Percentiles rank a stretch among this genome's conserved stretches.
Conservation (phyloP, 163 green algal species). For the Chloroidium sp. region DNA sequence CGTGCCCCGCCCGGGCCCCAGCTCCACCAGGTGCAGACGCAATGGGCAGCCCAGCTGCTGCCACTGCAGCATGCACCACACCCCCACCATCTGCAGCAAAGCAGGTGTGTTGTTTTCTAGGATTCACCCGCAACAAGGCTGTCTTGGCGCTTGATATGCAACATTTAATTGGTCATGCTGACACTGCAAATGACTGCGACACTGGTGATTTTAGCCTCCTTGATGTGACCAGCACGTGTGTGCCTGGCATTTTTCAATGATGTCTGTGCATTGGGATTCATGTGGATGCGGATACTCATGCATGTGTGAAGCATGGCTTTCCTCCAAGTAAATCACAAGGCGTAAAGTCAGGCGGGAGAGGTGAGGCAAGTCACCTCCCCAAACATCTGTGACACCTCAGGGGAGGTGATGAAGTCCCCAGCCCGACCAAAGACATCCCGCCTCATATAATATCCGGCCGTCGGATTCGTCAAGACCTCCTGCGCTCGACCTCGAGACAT, state of each 20-base stretch:
- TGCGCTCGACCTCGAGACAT: conserved; percentile 20
- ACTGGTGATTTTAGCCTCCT: too few relatives aligned
- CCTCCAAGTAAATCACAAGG: too few relatives aligned
- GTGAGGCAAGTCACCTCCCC: conserved; percentile 61
- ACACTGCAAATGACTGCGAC: too few relatives aligned
- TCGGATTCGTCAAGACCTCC: conserved; percentile 84
- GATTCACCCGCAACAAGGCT: not conserved
- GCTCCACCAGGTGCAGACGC: conserved; percentile 75
- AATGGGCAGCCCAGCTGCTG: conserved; percentile 61
- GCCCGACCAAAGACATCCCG: conserved; percentile 78
- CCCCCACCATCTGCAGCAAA: conserved; percentile 76
- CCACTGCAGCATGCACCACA: conserved; percentile 84
- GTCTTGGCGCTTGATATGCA: not conserved
- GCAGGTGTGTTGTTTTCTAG: not conserved
- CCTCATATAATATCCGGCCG: conserved; percentile 85
- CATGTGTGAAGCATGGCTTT: too few relatives aligned
- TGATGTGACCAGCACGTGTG: too few relatives aligned
- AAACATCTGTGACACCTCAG: conserved; percentile 96
- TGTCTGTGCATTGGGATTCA: too few relatives aligned
- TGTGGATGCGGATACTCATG: too few relatives aligned
- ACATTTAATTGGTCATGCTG: not conserved
- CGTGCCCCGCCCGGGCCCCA: conserved; percentile 88
- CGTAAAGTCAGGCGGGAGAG: too few relatives aligned
- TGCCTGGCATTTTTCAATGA: too few relatives aligned
- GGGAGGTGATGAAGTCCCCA: conserved; percentile 94